Percentiles rank a stretch among this genome's conserved stretches.
Conservation (phyloP, 768 basidiomycete genomes). For the Naganishia kalamii region DNA sequence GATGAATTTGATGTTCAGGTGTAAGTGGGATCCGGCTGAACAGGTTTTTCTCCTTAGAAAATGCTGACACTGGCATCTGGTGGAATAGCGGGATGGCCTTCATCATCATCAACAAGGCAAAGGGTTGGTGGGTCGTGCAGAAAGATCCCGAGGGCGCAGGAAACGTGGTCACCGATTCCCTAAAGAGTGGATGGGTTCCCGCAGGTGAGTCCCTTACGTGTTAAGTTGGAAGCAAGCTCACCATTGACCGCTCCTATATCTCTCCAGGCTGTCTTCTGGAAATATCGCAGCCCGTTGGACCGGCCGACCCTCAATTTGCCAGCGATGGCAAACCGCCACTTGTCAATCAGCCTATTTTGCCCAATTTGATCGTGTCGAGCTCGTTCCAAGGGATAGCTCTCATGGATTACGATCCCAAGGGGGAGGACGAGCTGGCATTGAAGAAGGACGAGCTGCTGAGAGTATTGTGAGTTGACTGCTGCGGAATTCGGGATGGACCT, state of each 20-base stretch:
- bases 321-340: slow-evolving; percentile 29
- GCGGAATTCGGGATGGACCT: slow-evolving; percentile 12
- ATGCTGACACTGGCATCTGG: not conserved
- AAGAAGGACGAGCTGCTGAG: slow-evolving; percentile 79
- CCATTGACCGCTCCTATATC: too few species aligned
- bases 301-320: slow-evolving; percentile 53
- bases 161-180: slow-evolving; percentile 63
- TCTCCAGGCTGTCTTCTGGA: slow-evolving; percentile 72
- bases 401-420: slow-evolving; percentile 93
- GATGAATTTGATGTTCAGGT: slow-evolving; percentile 98
- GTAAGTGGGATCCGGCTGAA: slow-evolving; percentile 52
- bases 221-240: too few species aligned
- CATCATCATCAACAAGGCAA: slow-evolving; percentile 83
- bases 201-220: slow-evolving; percentile 54
- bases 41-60: not conserved
- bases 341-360: slow-evolving; percentile 61
- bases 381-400: slow-evolving; percentile 93
- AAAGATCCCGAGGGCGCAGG: slow-evolving; percentile 82
- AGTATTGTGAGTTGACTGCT: slow-evolving; percentile 61
- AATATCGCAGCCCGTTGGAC: slow-evolving; percentile 81
- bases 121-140: slow-evolving; percentile 99
- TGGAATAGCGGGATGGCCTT: slow-evolving; percentile 75
- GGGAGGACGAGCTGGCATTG: slow-evolving; percentile 83
- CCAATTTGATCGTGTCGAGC: slow-evolving; percentile 87
- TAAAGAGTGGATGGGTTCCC: slow-evolving; percentile 93